Conservation (phyloP, 768 basidiomycete species). For the Podaxis rugospora region DNA sequence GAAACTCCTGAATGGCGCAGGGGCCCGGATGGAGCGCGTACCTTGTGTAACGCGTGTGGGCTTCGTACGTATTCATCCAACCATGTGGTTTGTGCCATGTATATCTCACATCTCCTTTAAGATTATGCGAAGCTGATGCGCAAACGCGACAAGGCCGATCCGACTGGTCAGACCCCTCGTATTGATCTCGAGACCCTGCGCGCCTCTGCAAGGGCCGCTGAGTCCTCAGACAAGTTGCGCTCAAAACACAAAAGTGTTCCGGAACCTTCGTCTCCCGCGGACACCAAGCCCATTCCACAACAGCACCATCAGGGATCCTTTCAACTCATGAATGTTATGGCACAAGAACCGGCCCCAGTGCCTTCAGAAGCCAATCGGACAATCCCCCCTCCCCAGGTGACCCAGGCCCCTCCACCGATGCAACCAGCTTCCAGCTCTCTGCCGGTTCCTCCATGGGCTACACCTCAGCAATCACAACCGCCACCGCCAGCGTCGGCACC, state of each 20-base stretch:
- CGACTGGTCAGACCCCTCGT: conserved; percentile 49
- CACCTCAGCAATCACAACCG: conserved; percentile 11
- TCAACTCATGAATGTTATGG: conserved; percentile 41
- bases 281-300: conserved; percentile 17
- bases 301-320: conserved; percentile 56
- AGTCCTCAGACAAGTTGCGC: conserved; percentile 20
- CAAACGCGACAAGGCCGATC: conserved; percentile 63
- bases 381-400: conserved; percentile 3
- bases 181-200: conserved; percentile 78
- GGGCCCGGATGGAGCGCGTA: conserved; percentile 80
- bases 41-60: conserved; percentile 83
- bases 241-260: conserved; percentile 11
- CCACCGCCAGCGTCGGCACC: conserved; percentile 12
- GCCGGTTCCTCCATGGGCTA: conserved; percentile 9
- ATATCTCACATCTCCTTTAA: conserved; percentile 21
- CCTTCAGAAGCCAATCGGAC: conserved; percentile 13
- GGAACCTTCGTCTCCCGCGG: conserved; percentile 27
- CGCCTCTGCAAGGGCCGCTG: conserved; percentile 62
- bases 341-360: conserved; percentile 18
- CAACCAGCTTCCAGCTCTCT: neutral
- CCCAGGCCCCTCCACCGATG: conserved; percentile 4
- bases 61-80: conserved; percentile 54
- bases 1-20: conserved; percentile 89
- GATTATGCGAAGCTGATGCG: conserved; percentile 84
- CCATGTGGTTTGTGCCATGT: neutral